These are phyloP conservation scores for Puccinia hordei DNA, from an alignment of 1,284 basidiomycete genomes.

Conservation along the genomic window DNA sequence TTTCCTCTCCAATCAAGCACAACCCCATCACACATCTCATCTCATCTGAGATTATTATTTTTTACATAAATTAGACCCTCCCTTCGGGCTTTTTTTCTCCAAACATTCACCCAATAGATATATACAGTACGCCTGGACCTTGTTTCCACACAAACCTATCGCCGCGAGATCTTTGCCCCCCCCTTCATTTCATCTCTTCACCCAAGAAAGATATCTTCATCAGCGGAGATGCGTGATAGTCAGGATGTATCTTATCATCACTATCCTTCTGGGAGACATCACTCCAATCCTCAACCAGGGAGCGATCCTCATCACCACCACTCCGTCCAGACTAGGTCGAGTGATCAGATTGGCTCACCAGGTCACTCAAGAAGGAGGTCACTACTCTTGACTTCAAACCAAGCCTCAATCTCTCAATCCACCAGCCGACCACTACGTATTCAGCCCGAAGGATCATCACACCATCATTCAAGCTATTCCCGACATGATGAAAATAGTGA, in stretches of 20 bases:
- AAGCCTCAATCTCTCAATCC: background rate
- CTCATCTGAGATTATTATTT: background rate
- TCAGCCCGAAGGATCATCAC: background rate
- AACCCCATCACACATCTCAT: background rate
- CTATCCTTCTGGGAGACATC: background rate
- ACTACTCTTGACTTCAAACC: slow-evolving; percentile 4
- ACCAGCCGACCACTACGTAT: background rate
- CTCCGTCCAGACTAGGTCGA: background rate
- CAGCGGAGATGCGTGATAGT: slow-evolving; percentile 16
- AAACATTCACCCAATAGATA: background rate
- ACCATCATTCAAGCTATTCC: slow-evolving; percentile 5
- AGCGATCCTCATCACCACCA: background rate
- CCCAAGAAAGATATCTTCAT: background rate
- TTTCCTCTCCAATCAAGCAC: background rate
- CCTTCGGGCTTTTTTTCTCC: background rate
- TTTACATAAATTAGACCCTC: background rate
- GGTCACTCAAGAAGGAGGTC: background rate
- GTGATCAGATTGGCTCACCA: slow-evolving; percentile 1
- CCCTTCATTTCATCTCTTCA: background rate
- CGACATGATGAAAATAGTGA: slow-evolving; percentile 7
- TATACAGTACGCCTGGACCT: too few species aligned
- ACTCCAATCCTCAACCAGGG: background rate
- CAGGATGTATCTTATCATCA: background rate
- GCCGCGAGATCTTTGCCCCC: background rate
- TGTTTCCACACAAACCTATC: too few species aligned